Conservation (phyloP, 2,329 filamentous ascomycete species). For the Diaporthe citri region DNA sequence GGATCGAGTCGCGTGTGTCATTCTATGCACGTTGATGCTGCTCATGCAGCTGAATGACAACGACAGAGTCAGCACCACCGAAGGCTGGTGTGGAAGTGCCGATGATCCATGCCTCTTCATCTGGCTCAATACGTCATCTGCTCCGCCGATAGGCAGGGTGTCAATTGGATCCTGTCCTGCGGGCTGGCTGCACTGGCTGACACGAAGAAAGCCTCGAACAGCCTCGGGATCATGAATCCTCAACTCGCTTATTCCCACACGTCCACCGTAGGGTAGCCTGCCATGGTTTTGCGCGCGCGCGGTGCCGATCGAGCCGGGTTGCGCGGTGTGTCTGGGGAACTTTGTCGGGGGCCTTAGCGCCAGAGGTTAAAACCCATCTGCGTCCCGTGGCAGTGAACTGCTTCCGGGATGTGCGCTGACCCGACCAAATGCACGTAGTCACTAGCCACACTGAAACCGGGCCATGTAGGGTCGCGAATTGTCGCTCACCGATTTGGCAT, state of each 20-base stretch:
- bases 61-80: conserved; percentile 22
- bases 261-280: background rate
- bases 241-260: conserved; percentile 8
- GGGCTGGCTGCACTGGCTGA: conserved; percentile 9
- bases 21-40: conserved; percentile 24
- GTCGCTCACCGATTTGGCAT: conserved; percentile 32
- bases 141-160: conserved; percentile 32
- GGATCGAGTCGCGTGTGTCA: conserved; percentile 26
- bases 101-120: conserved; percentile 26
- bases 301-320: conserved; percentile 23
- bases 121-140: conserved; percentile 29
- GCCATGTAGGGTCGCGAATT: conserved; percentile 25
- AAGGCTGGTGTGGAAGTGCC: conserved; percentile 22
- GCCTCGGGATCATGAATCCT: conserved; percentile 6
- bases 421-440: background rate
- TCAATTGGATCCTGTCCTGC: conserved; percentile 21
- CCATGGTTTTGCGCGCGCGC: conserved; percentile 2
- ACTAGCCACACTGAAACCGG: conserved; percentile 19
- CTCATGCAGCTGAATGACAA: conserved; percentile 27
- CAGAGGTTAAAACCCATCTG: conserved; percentile 21
- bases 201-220: conserved; percentile 15
- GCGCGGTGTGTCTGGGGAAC: conserved; percentile 28
- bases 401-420: conserved; percentile 24
- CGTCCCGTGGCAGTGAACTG: conserved; percentile 14
- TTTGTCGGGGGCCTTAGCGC: conserved; percentile 16